Conservation (phyloP, 2,329 filamentous ascomycete genomes). For the Endoconidiophora polonica region DNA sequence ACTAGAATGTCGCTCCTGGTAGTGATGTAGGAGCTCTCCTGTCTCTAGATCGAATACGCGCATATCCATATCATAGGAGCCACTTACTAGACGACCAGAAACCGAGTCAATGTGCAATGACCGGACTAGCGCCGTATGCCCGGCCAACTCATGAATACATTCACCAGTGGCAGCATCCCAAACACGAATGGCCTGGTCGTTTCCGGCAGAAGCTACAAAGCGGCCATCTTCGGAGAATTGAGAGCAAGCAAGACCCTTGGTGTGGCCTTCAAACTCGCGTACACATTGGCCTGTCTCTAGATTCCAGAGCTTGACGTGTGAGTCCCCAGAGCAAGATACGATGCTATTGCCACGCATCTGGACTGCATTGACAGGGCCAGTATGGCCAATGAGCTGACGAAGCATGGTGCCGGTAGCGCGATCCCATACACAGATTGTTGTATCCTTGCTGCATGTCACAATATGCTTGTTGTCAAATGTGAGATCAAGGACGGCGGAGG, state of each 20-base stretch:
- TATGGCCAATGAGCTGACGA: slow-evolving; percentile 68
- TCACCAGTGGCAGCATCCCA: slow-evolving; percentile 88
- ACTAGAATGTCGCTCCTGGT: slow-evolving; percentile 88
- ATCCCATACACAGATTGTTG: slow-evolving; percentile 88
- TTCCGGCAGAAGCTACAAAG: slow-evolving; percentile 83
- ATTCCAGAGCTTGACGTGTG: slow-evolving; percentile 89
- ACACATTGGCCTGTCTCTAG: slow-evolving; percentile 75
- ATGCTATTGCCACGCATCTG: slow-evolving; percentile 86
- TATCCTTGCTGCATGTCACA: slow-evolving; percentile 93
- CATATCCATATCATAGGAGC: slow-evolving; percentile 88
- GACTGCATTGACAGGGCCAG: slow-evolving; percentile 88
- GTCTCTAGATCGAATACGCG: slow-evolving; percentile 83
- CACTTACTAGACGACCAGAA: slow-evolving; percentile 74
- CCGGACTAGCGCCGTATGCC: slow-evolving; percentile 73
- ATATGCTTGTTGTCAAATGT: slow-evolving; percentile 87
- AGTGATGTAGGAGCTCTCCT: slow-evolving; percentile 62
- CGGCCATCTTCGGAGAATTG: slow-evolving; percentile 94
- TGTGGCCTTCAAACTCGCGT: slow-evolving; percentile 78
- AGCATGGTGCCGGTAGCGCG: slow-evolving; percentile 59
- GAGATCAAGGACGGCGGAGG: slow-evolving; percentile 79
- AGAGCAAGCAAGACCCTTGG: slow-evolving; percentile 84
- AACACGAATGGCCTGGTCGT: slow-evolving; percentile 88
- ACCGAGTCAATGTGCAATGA: slow-evolving; percentile 80
- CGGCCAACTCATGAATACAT: slow-evolving; percentile 62
- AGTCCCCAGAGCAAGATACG: slow-evolving; percentile 87